Percentiles rank a stretch among this genome's conserved stretches.
phyloP scores from a whole-genome alignment of 2,329 filamentous ascomycete genomes.

The Aspergillus clavatus region DNA sequence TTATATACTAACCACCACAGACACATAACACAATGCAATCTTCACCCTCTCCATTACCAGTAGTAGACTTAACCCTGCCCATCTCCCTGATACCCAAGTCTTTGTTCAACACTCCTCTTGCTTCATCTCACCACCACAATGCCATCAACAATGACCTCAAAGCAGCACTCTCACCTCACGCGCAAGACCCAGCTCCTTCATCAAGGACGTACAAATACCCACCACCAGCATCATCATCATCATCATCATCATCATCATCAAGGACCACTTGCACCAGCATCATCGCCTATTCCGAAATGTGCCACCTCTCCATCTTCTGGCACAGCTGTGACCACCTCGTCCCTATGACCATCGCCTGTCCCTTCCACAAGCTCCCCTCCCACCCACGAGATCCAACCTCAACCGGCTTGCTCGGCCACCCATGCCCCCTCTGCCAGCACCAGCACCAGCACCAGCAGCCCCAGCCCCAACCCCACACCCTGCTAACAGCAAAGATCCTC shows the following conservation, averaged over 20 bases:
- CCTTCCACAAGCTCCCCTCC: background rate
- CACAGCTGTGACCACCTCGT: slow-evolving; percentile 4
- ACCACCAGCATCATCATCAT: background rate
- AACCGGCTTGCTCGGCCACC: background rate
- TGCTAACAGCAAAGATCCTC: slow-evolving; percentile 3
- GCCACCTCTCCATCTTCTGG: slow-evolving; percentile 4
- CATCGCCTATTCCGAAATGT: slow-evolving; percentile 2
- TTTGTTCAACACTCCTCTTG: too few species aligned
- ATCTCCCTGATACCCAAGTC: background rate
- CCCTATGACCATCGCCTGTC: background rate
- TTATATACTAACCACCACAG: background rate
- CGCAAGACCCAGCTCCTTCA: too few species aligned
- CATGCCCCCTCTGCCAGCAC: slow-evolving; percentile 6
- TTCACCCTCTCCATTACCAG: background rate
- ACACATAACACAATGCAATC: background rate
- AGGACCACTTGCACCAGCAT: too few species aligned
- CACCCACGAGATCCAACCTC: background rate
- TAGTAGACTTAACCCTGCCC: background rate
- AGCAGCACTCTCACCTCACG: background rate
- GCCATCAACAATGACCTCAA: background rate
- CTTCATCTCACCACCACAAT: background rate
- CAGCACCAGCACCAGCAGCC: background rate
- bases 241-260: too few species aligned
- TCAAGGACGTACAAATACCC: background rate
- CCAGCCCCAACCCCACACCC: background rate